Percentiles rank a stretch among this genome's conserved stretches.
These are phyloP conservation scores for Suillus lakei DNA, from an alignment of 768 basidiomycete species.

Conservation along the genomic window DNA sequence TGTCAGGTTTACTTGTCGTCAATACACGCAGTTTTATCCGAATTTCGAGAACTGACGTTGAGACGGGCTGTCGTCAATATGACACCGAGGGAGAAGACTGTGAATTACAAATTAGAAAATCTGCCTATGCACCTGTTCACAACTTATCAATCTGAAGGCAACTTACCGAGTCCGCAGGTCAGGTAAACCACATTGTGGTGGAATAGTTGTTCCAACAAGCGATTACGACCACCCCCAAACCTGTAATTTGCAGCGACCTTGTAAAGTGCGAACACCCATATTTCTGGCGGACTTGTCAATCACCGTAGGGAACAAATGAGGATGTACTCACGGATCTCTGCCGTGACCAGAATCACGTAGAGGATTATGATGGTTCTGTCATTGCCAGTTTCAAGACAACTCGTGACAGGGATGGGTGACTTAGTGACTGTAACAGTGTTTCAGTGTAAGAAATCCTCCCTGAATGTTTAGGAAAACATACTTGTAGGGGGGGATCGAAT, in stretches of 20 bases:
- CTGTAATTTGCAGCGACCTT: not conserved
- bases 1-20: not conserved
- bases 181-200: constrained; percentile 4
- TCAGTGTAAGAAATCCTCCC: not conserved
- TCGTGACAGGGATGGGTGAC: constrained; percentile 3
- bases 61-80: not conserved
- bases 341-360: not conserved
- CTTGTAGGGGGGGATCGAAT: not conserved
- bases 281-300: not conserved
- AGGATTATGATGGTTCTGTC: not conserved
- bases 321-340: not conserved
- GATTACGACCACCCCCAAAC: not conserved
- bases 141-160: no score
- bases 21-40: not conserved
- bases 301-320: not conserved
- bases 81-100: not conserved
- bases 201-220: not conserved
- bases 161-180: constrained; percentile 2
- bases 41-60: not conserved
- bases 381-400: constrained; percentile 1
- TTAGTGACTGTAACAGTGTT: not conserved
- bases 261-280: constrained; percentile 4
- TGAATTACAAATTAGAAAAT: not conserved
- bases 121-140: no score
- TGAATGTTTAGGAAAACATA: not conserved